Evolutionary conservation across 2,329 filamentous ascomycete genomes (phyloP), one percentile per base, ranked within the genome.

Genomic region (Alternaria angustiovoidea): DNA sequence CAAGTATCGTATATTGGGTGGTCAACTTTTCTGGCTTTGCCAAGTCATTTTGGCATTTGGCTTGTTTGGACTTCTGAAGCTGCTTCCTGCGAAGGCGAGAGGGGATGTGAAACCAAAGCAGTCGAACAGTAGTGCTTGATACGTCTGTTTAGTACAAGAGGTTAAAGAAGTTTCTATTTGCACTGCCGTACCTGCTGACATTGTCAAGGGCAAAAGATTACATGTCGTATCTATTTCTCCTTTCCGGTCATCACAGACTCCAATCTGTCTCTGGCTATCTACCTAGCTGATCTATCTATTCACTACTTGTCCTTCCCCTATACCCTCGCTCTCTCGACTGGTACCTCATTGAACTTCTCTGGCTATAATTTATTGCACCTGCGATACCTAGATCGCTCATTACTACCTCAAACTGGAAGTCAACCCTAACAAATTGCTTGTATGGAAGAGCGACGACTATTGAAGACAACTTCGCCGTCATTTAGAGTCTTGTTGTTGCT

Each of bases 1-100:
- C 3, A 83, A 85, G 41, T 83, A 84, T 14, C 86, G 89, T 62
- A 84, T 89, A 55, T 69, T 91, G 0, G 75, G 83, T 39, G 91
- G 91, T 0, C 87, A 94, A 64, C 77, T 90, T 4, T 85, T 88
- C 48, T 91, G 89, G 88, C 68, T 87, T n/a, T 67, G 89, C 11
- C 73, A 89, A 65, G 68, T 85, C 4, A 34, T 66, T 4, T 30
- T 76, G 5, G 68, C 70, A 3, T 28, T 59, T n/a, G 71, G 69
- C 0, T 46, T 74, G 12, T 14, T 65, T 38, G 47, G 20, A 0
- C 9, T 72, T 16, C 43, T 74, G 26, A 70, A 59, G 38, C 30
- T 63, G 3, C 44, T 76, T n/a, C 73, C 73, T 7, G 67, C 63
- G n/a, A 71, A 72, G 48, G 72, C 63, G 5, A 66, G 65, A 26